Conservation (phyloP, 306 rosid species). For the Fragaria ananassa region DNA sequence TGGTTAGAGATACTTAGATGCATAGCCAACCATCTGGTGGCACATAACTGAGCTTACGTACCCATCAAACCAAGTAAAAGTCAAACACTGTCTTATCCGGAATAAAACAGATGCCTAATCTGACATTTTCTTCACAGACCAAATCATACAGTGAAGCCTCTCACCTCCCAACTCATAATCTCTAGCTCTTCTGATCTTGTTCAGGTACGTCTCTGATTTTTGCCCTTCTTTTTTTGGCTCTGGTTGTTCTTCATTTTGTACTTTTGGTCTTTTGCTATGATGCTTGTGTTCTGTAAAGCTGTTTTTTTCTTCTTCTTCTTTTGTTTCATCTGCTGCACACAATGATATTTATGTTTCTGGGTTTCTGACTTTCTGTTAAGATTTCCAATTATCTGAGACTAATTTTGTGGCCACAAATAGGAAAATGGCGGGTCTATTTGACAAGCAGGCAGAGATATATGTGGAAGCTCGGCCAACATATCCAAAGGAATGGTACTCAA, state of each 20-base stretch:
- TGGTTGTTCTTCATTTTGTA: no score
- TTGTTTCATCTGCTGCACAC: no score
- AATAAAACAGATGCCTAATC: neutral
- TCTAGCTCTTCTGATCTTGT: neutral
- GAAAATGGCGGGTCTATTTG: slow-evolving; percentile 34
- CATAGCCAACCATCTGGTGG: neutral
- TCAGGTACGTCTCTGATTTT: no score
- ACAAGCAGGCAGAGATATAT: slow-evolving; percentile 30
- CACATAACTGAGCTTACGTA: neutral
- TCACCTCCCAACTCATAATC: neutral
- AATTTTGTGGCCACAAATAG: neutral
- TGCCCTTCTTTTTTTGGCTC: no score
- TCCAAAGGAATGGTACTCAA: slow-evolving; percentile 38
- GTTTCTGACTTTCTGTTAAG: no score
- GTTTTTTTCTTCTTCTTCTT: no score
- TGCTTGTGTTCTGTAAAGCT: no score
- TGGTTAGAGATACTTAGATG: neutral
- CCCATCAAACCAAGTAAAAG: neutral
- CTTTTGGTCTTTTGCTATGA: no score
- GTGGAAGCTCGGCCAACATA: slow-evolving; percentile 34
- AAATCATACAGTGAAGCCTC: neutral
- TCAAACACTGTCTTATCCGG: neutral
- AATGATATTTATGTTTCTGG: no score
- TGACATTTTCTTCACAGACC: neutral
- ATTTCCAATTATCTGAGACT: neutral